Conservation (phyloP, 805 yeast species). For the Ogataea wickerhamii region DNA sequence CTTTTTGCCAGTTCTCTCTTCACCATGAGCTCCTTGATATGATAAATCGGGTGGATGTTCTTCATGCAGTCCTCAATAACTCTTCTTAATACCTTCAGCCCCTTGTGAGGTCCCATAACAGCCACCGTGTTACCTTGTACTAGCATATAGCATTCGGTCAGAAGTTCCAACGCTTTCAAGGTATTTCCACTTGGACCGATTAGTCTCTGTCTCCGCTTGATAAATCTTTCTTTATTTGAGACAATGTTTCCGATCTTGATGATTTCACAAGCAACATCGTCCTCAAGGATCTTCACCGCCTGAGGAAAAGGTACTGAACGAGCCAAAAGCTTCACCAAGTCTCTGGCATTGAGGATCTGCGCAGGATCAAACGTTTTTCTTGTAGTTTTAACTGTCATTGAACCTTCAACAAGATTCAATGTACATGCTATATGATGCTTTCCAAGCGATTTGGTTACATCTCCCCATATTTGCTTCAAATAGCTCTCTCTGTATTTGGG, state of each 20-base stretch:
- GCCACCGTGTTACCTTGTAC: constrained; percentile 98
- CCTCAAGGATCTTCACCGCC: constrained; percentile 86
- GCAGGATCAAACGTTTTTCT: constrained; percentile 96
- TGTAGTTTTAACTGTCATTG: constrained; percentile 95
- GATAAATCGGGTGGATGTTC: constrained; percentile 95
- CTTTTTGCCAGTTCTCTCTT: constrained; percentile 91
- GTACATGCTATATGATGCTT: constrained; percentile 76
- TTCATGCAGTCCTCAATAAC: constrained; percentile 97
- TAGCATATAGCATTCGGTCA: constrained; percentile 91
- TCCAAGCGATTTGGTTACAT: constrained; percentile 77
- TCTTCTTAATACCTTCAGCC: constrained; percentile 86
- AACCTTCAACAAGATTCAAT: constrained; percentile 89
- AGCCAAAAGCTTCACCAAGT: constrained; percentile 86
- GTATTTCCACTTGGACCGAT: constrained; percentile 98
- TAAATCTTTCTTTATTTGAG: constrained; percentile 86
- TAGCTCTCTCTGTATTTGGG: constrained; percentile 96
- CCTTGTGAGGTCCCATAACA: constrained; percentile 94
- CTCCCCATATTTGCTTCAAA: constrained; percentile 87
- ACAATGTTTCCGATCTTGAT: constrained; percentile 91
- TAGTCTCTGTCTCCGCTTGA: constrained; percentile 91
- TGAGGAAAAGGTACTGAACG: constrained; percentile 97
- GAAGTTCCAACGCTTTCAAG: constrained; percentile 86
- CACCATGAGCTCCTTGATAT: constrained; percentile 96
- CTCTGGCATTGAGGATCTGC: constrained; percentile 88
- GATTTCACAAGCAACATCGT: constrained; percentile 93